Base-by-base conservation (phyloP, 257 asterid genomes). In the Solanum stenotomum region DNA sequence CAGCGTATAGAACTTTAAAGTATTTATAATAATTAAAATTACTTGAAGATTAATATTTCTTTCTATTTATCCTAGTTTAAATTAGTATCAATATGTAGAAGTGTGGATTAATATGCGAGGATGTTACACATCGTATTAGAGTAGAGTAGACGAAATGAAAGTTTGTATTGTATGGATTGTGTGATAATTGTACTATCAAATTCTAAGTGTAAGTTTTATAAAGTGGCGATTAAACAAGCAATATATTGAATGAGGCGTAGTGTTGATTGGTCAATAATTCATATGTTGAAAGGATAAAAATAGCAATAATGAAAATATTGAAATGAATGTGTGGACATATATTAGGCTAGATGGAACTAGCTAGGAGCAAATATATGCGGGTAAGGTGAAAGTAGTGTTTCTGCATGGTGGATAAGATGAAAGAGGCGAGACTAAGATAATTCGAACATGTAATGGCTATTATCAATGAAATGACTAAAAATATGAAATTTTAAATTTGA, bases 391-490 rank as follows among this genome's bases (percentile, higher is more conserved):
- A 9, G 8, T 63, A 12, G 15, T 11, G 0, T 23, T 10, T 1
- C 1, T 63, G 2, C 31, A 5, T n/a, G 31, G 7, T 63, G 8
- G 3, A 63, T 63, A 63, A 63, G 1, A 63, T 10, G 6, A 63
- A 5, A 10, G 0, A 63, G 3, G 3, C 1, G 3, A 9, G 15
- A 23, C 14, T n/a, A 23, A 10, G 3, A 63, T 23, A 2, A 0
- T 10, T 63, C 1, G 3, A 0, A 23, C 0, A 2, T 23, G 7
- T 61, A 11, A 61, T 29, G 37, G 1, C 10, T 70, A 70, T 1
- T 29, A 6, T 70, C 40, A 70, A 15, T 70, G 6, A 70, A 70
- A 70, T 29, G 10, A 15, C 8, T 70, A 7, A 3, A 70, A 29
- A 31, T 27, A 68, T 1, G 20, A 10, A 4, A 14, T 67, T 67